Evolutionary conservation across 306 rosid genomes (phyloP), one percentile per base, ranked within the genome.

Genomic region (Purshia tridentata): DNA sequence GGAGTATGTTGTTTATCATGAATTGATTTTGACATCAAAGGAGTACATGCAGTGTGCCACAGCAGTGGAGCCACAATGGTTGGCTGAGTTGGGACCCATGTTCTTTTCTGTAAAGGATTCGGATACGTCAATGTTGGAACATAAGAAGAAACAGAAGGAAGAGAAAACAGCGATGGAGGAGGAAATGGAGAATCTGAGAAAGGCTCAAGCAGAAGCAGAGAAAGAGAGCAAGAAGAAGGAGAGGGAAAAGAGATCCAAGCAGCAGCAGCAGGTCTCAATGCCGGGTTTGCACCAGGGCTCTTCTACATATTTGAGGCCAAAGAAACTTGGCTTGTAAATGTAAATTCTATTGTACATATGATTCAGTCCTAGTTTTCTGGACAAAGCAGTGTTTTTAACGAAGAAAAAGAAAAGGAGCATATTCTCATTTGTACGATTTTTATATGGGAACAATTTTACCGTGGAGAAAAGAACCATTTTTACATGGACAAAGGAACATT

Each of bases 31-130:
- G 83, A 94, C 98, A 0, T 66, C 89, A 0, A 94, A 94, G 76
- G 98, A 94, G 86, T 94, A 94, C 77, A 94, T 91, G 98, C 98
- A 94, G 67, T 94, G 98, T 67, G 98, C 97, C 35, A 94, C 98
- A 0, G 96, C 98, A 0, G 98, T 91, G 80, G 98, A 94, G 81
- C 94, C 98, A 7, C 98, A 94, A 42, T 91, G 98, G 98, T 8
- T 94, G 70, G 98, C 98, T 9, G 98, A 94, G 76, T 75, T 94
- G 69, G 98, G 98, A 39, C 98, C 98, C 2, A 91, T 94, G 98
- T 94, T 94, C 78, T 94, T 94, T 71, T 94, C 98, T 23, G 98
- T 91, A 1, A 94, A 94, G 85, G 97, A 94, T 13, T 94, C 98
- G 3, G 98, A 94, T 83, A 94, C 97, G 6, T 94, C 98, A 2